Percentiles rank a stretch among this genome's conserved stretches.
These are phyloP conservation scores for Cichorium intybus DNA, from an alignment of 140 eudicot species.

Conservation along the genomic window DNA sequence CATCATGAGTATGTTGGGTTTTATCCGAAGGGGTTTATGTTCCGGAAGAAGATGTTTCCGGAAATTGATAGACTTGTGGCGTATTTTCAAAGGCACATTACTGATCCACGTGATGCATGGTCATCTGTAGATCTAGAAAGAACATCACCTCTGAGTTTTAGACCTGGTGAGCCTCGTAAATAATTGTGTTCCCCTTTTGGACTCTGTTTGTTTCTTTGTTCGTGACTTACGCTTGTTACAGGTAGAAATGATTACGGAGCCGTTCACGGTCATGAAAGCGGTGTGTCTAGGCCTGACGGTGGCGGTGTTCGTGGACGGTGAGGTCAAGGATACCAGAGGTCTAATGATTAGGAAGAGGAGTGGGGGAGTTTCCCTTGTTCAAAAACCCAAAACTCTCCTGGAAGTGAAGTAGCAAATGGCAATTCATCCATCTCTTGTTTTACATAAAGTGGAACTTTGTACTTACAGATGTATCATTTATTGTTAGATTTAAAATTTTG, in stretches of 20 bases:
- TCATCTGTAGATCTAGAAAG: constrained; percentile 43
- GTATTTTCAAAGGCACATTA: constrained; percentile 85
- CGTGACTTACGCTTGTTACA: constrained; percentile 21
- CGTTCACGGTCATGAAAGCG: constrained; percentile 56
- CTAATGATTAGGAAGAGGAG: constrained; percentile 48
- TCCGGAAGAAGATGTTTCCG: constrained; percentile 88
- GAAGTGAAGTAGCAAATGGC: constrained; percentile 46
- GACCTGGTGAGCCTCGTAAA: constrained; percentile 38
- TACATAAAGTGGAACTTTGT: neutral
- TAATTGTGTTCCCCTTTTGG: neutral
- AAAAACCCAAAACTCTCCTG: constrained; percentile 69
- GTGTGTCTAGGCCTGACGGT: constrained; percentile 78
- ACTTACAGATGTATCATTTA: neutral
- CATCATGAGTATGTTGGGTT: constrained; percentile 94
- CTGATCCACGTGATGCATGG: constrained; percentile 80
- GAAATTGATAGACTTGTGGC: constrained; percentile 85
- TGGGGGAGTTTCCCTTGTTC: constrained; percentile 60
- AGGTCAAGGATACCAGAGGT: constrained; percentile 40
- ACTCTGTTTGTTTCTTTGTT: neutral
- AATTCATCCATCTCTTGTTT: constrained; percentile 4
- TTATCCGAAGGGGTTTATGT: constrained; percentile 92
- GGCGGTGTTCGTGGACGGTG: constrained; percentile 54
- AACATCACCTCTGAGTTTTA: constrained; percentile 37
- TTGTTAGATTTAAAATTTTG: constrained; percentile 22
- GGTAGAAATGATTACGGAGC: constrained; percentile 63